Percentiles rank a stretch among this genome's conserved stretches.
phyloP scores from a whole-genome alignment of 495 filamentous ascomycete species.

The Arthonia radiata region DNA sequence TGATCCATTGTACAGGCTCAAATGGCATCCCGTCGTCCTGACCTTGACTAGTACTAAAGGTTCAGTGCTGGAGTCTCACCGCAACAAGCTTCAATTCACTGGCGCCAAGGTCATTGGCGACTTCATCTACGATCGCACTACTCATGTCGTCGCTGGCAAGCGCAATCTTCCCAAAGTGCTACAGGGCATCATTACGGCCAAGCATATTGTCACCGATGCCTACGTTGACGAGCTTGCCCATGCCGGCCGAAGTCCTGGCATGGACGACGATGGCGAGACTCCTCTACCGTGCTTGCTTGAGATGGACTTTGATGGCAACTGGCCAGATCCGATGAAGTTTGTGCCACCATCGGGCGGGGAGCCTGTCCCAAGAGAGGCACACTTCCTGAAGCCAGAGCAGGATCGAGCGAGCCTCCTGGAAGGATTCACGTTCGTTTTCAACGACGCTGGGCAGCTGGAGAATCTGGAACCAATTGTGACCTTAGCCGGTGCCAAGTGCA shows the following conservation, averaged over 20 bases:
- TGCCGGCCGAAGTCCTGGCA: slow-evolving; percentile 18
- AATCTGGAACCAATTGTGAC: slow-evolving; percentile 48
- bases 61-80: slow-evolving; percentile 29
- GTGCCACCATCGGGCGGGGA: slow-evolving; percentile 57
- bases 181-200: slow-evolving; percentile 68
- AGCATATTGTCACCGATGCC: slow-evolving; percentile 50
- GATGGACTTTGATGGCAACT: slow-evolving; percentile 53
- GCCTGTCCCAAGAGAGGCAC: slow-evolving; percentile 30
- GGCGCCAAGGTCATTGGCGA: slow-evolving; percentile 65
- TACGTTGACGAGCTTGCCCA: slow-evolving; percentile 40
- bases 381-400: slow-evolving; percentile 43
- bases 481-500: no score
- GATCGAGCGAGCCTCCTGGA: slow-evolving; percentile 49
- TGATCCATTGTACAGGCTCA: slow-evolving; percentile 25
- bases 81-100: slow-evolving; percentile 43
- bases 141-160: slow-evolving; percentile 73
- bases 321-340: slow-evolving; percentile 49
- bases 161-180: slow-evolving; percentile 67
- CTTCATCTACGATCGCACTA: slow-evolving; percentile 45
- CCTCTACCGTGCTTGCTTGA: slow-evolving; percentile 38
- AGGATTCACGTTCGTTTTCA: slow-evolving; percentile 74
- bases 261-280: slow-evolving; percentile 24
- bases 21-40: slow-evolving; percentile 58
- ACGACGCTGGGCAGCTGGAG: slow-evolving; percentile 52
- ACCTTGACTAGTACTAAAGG: slow-evolving; percentile 60